Base-by-base conservation (phyloP, 768 basidiomycete genomes). In the Chlorophyllum brunneum region DNA sequence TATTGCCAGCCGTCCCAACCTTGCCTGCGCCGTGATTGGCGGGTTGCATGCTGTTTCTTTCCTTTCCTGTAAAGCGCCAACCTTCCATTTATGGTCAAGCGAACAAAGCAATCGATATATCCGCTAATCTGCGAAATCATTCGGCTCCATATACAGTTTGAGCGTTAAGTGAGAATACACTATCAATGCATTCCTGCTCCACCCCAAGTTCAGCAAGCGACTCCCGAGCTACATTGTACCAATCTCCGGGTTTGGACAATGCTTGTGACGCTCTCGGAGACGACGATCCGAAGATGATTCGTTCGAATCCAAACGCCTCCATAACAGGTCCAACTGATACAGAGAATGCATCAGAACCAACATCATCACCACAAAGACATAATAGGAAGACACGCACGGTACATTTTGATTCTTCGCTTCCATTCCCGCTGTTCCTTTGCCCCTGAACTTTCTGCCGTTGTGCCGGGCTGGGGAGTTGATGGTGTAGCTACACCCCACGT, bases 211-310 rank as follows among this genome's bases (percentile, higher is more conserved):
- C 91, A 23, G 86, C 81, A 54, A 92, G 77, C 1, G 83, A 83
- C 61, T 88, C 89, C 57, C 85, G 77, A 9, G 88, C 86, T 48
- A 92, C 78, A 58, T 83, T 85, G 59, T 90, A 93, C 91, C 91
- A 93, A 55, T 84, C 81, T 31, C 75, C 77, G 2, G 81, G 77
- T 41, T 73, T 73, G 3, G 80, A 80, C 22, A 70, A 60, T 23
- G 73, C 71, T 22, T 71, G 71, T 2, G 74, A 72, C 3, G 71
- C 67, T n/a, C 73, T 67, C 9, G 85, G 81, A 27, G 86, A 80
- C 1, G 88, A 84, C 7, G 89, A 86, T 6, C 90, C 91, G 66
- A 86, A 92, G 16, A 93, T 76, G 59, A 93, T 90, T 47, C 91
- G 80, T 60, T 87, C 76, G 60, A 81, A 88, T 5, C 91, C 91